Conservation (phyloP, 1,139 yeast species). For the Scheffersomyces illinoinensis region DNA sequence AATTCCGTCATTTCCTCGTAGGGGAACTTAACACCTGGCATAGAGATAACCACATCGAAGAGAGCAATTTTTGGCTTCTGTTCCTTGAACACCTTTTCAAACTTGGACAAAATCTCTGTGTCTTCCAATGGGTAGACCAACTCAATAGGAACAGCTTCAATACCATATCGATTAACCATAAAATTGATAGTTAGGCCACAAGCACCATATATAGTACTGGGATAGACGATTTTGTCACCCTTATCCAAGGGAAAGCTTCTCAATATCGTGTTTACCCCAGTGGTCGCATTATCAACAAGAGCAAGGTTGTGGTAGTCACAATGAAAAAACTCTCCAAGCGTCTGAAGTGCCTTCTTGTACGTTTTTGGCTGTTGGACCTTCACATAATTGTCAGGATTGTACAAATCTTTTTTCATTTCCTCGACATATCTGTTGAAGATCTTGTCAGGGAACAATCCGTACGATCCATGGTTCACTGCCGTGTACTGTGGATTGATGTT, state of each 20-base stretch:
- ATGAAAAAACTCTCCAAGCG: constrained; percentile 40
- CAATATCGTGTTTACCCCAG: constrained; percentile 59
- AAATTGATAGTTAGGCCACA: constrained; percentile 56
- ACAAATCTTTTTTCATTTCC: constrained; percentile 26
- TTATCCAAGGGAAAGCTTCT: constrained; percentile 52
- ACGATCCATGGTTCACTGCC: constrained; percentile 59
- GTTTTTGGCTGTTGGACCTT: constrained; percentile 20
- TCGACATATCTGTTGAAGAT: constrained; percentile 30
- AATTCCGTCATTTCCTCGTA: constrained; percentile 48
- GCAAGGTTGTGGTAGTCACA: constrained; percentile 48
- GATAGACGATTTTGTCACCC: constrained; percentile 57
- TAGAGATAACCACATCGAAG: constrained; percentile 63
- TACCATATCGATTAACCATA: constrained; percentile 40
- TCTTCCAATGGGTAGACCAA: constrained; percentile 53
- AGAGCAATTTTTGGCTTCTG: constrained; percentile 39
- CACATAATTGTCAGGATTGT: constrained; percentile 45
- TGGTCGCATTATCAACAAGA: constrained; percentile 59
- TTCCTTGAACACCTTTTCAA: constrained; percentile 29
- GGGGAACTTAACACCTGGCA: constrained; percentile 66
- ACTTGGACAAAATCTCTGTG: constrained; percentile 44
- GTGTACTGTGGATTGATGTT: constrained; percentile 31
- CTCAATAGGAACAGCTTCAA: constrained; percentile 46
- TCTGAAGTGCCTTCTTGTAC: constrained; percentile 31
- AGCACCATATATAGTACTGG: constrained; percentile 58
- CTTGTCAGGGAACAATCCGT: constrained; percentile 48